Base-by-base conservation (phyloP, 306 rosid species). In the Cotoneaster glaucophyllus region DNA sequence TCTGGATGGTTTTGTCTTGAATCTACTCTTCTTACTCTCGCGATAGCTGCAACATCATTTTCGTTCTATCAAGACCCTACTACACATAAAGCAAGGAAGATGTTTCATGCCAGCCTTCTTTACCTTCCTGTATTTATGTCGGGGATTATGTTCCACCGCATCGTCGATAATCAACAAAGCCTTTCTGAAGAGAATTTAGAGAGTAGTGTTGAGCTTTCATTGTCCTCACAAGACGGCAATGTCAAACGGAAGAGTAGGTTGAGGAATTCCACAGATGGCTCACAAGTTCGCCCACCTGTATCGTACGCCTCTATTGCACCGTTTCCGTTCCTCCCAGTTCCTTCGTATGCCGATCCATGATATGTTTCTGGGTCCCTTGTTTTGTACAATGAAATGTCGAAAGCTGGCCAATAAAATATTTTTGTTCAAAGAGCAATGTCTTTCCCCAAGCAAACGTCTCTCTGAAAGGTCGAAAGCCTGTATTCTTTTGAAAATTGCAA, bases 61-160 rank as follows among this genome's bases (percentile, higher is more conserved):
- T 90, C 98, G 10, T 94, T 94, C 79, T 88, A 87, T 67, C 84
- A 88, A 75, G 83, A 94, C 82, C 93, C 92, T 8, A 90, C 93
- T 3, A 82, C 44, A 69, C 90, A 85, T 68, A 90, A 89, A 77
- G 97, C 98, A 17, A 86, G 96, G 75, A 87, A 86, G 85, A 94
- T 95, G 97, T 92, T 95, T 83, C 72, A 87, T 22, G 98, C 98
- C 66, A 95, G 98, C 79, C 98, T 95, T 78, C 87, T 95, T 31
- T 90, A 92, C 78, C 98, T 95, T 32, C 97, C 98, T 9, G 91
- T 92, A 44, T 95, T 95, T 81, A 95, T 92, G 98, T 81, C 93
- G 0, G 97, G 98, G 75, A 89, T 95, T 78, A 75, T 95, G 24
- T 21, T 95, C 34, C 98, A 95, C 83, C 96, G 98, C 19, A 84